phyloP scores from a whole-genome alignment of 257 asterid species.

The Misopates orontium region DNA sequence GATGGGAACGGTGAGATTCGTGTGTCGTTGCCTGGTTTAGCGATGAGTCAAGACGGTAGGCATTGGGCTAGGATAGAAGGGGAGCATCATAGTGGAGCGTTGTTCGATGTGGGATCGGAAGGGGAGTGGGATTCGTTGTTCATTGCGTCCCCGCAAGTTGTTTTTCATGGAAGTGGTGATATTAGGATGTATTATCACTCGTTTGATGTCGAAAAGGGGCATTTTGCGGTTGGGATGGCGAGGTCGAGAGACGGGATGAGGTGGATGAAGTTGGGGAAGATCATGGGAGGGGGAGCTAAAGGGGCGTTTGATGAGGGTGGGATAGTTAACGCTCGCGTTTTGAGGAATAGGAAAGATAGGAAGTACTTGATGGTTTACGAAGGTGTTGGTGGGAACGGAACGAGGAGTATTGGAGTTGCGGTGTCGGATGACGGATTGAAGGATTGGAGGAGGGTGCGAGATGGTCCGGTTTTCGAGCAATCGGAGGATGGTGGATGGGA shows the following conservation, averaged over 20 bases:
- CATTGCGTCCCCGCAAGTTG: constrained; percentile 81
- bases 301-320: constrained; percentile 72
- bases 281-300: constrained; percentile 42
- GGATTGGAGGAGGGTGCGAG: constrained; percentile 61
- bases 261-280: constrained; percentile 81
- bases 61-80: constrained; percentile 97
- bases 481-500: constrained; percentile 72
- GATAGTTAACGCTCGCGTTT: constrained; percentile 50
- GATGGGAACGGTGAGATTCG: constrained; percentile 13
- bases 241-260: constrained; percentile 87
- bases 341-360: constrained; percentile 59
- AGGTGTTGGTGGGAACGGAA: constrained; percentile 61
- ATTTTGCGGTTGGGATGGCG: constrained; percentile 60
- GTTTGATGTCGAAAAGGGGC: constrained; percentile 43
- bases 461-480: constrained; percentile 45
- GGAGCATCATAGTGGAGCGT: constrained; percentile 86
- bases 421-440: constrained; percentile 70
- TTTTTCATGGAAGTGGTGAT: constrained; percentile 62
- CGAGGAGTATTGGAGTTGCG: constrained; percentile 61
- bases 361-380: constrained; percentile 78
- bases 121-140: constrained; percentile 83
- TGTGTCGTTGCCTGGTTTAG: constrained; percentile 82
- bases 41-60: constrained; percentile 94
- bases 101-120: constrained; percentile 64
- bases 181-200: constrained; percentile 91